These are phyloP conservation scores for Colletotrichum theobromicola DNA, from an alignment of 2,329 filamentous ascomycete genomes.

Conservation along the genomic window DNA sequence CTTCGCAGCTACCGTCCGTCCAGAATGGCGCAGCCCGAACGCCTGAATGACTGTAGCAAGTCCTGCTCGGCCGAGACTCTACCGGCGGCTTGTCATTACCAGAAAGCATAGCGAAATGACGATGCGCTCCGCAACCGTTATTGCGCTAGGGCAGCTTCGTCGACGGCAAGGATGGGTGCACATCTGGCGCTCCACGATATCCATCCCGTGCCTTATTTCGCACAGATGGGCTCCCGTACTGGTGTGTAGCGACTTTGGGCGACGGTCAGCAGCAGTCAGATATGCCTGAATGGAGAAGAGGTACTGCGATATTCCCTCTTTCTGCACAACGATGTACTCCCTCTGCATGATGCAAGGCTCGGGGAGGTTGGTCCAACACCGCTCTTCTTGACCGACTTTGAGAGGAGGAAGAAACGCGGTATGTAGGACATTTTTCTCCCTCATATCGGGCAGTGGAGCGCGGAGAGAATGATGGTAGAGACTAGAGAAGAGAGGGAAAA, in stretches of 20 bases:
- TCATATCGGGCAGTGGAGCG: slow-evolving; percentile 13
- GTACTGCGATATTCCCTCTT: neutral
- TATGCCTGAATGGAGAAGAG: slow-evolving; percentile 10
- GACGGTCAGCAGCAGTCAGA: slow-evolving; percentile 13
- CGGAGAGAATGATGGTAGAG: neutral
- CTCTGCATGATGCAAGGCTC: slow-evolving; percentile 10
- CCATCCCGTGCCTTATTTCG: slow-evolving; percentile 10
- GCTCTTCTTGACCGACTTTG: slow-evolving; percentile 12
- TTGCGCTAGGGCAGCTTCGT: slow-evolving; percentile 8
- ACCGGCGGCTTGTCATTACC: neutral
- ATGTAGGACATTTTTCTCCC: neutral
- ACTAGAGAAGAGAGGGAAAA: neutral
- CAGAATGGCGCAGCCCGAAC: neutral
- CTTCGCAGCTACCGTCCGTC: slow-evolving; percentile 1
- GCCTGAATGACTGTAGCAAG: neutral
- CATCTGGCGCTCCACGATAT: neutral
- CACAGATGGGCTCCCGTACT: neutral
- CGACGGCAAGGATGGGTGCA: slow-evolving; percentile 2
- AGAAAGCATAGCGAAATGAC: slow-evolving; percentile 4
- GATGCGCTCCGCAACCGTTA: slow-evolving; percentile 12
- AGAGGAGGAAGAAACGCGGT: neutral
- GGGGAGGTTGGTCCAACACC: slow-evolving; percentile 3
- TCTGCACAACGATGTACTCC: neutral
- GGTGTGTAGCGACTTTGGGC: neutral
- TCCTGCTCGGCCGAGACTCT: slow-evolving; percentile 16